These are phyloP conservation scores for Dryadomyces quercus-mongolicae DNA, from an alignment of 2,329 filamentous ascomycete species.

Conservation along the genomic window DNA sequence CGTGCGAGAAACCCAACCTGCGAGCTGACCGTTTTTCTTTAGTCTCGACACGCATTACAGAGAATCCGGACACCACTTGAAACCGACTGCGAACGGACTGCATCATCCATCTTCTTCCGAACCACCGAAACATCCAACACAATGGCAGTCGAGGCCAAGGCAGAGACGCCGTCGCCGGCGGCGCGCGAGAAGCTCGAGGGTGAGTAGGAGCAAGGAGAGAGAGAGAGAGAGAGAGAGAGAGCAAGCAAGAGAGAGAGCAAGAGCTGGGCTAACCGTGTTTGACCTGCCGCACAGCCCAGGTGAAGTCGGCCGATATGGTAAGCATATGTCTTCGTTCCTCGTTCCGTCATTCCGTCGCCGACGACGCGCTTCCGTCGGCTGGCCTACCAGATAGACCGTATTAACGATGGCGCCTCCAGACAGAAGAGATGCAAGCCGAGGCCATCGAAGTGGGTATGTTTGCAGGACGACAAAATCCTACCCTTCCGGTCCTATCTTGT, in stretches of 20 bases:
- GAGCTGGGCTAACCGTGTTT: neutral
- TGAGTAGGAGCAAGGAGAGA: too few relatives aligned
- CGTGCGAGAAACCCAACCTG: too few relatives aligned
- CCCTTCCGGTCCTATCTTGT: too few relatives aligned
- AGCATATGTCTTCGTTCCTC: too few relatives aligned
- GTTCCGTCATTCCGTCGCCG: too few relatives aligned
- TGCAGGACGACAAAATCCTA: neutral
- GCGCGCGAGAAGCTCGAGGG: conserved; percentile 67
- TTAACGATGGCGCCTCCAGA: conserved; percentile 38
- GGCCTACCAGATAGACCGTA: too few relatives aligned
- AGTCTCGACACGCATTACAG: too few relatives aligned
- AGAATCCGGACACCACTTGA: too few relatives aligned
- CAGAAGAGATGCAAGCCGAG: conserved; percentile 93
- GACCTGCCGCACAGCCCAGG: conserved; percentile 62
- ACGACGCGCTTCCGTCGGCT: neutral
- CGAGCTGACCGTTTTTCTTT: neutral
- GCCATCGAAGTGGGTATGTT: conserved; percentile 86
- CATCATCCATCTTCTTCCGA: too few relatives aligned
- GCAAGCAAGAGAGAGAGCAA: too few relatives aligned
- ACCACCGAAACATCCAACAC: neutral
- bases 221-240: too few relatives aligned
- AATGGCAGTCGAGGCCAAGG: conserved; percentile 18
- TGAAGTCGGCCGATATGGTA: conserved; percentile 99
- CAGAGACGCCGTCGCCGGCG: conserved; percentile 33
- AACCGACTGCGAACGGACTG: too few relatives aligned